Base-by-base conservation (phyloP, 75 land plant genomes). In the Gnetum montanum region DNA sequence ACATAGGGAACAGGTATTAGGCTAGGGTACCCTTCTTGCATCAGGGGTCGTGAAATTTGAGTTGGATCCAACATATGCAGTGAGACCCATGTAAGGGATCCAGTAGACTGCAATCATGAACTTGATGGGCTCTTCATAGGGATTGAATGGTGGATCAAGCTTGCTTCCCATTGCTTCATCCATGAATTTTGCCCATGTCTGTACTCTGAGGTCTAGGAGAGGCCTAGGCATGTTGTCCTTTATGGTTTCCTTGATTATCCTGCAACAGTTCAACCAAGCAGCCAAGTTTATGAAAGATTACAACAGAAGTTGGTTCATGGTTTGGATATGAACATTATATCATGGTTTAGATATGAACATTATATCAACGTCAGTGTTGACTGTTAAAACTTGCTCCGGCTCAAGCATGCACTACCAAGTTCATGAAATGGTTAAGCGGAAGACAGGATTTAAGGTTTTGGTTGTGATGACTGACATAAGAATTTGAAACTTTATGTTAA, bases 11-110 rank as follows among this genome's bases (percentile, higher is more conserved):
- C 41, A 40, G 15, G 41, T 15, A 40, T 10, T 15, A 10, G 41
- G 15, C 10, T 40, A 10, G 15, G 10, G 15, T 40, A 40, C 15
- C 30, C 73, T 43, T 35, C 62, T 74, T 8, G 79, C 49, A 2
- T 23, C 25, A 22, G 45, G 57, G 13, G 64, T 51, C 2, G 36
- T 46, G 43, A 78, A 26, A 15, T 65, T 49, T 6, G 79, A 58
- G 31, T 69, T 69, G 11, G 73, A 29, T 1, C 82, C 82, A 26
- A 72, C 76, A 31, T 78, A 78, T 5, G 58, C 82, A 3, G 40
- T 49, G 2, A 78, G 56, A 2, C 82, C 82, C 50, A 74, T 27
- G 49, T 78, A 78, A 43, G 81, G 81, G 23, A 78, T 40, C 20
- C 60, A 36, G 26, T 74, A 74, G 31, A 60, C 54, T 15, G 79